Evolutionary conservation across 805 yeast genomes (phyloP).

Genomic region (Nakazawaea ernobii): DNA sequence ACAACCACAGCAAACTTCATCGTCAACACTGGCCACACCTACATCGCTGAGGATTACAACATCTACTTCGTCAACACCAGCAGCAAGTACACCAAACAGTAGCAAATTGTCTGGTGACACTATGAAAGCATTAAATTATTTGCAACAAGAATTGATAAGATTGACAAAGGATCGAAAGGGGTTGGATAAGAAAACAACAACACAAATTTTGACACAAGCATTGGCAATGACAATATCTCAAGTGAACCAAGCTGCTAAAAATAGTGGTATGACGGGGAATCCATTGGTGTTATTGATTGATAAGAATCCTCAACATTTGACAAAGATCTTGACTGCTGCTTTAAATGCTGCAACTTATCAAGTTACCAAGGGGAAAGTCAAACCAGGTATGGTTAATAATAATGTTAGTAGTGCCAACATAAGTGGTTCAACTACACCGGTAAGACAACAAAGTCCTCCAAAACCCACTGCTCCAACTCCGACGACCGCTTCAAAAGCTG

Average conservation of each 20-base stretch:
- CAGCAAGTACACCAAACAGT: conserved; percentile 13
- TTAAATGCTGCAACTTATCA: conserved; percentile 70
- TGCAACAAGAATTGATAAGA: conserved; percentile 81
- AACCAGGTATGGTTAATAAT: conserved; percentile 16
- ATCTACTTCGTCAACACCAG: conserved; percentile 15
- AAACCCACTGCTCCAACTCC: conserved; percentile 5
- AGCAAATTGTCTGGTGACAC: conserved; percentile 51
- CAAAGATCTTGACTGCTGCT: conserved; percentile 74
- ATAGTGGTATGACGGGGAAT: conserved; percentile 73
- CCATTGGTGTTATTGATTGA: conserved; percentile 75
- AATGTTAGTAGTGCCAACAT: conserved; percentile 1
- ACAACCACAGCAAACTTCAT: conserved; percentile 12
- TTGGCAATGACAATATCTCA: conserved; percentile 90
- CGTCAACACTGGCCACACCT: conserved; percentile 19
- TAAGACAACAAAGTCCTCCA: conserved; percentile 12
- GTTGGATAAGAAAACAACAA: conserved; percentile 74
- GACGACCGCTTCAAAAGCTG: background rate
- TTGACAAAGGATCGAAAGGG: conserved; percentile 75
- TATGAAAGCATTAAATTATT: conserved; percentile 68
- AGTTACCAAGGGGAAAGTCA: conserved; percentile 49
- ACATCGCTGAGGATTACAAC: conserved; percentile 1
- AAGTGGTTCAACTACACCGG: conserved; percentile 15
- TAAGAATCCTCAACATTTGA: conserved; percentile 74
- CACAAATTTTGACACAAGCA: conserved; percentile 83
- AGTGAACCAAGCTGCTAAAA: conserved; percentile 82